Evolutionary conservation across 2,329 filamentous ascomycete genomes (phyloP).

Genomic region (Leptographium lundbergii): DNA sequence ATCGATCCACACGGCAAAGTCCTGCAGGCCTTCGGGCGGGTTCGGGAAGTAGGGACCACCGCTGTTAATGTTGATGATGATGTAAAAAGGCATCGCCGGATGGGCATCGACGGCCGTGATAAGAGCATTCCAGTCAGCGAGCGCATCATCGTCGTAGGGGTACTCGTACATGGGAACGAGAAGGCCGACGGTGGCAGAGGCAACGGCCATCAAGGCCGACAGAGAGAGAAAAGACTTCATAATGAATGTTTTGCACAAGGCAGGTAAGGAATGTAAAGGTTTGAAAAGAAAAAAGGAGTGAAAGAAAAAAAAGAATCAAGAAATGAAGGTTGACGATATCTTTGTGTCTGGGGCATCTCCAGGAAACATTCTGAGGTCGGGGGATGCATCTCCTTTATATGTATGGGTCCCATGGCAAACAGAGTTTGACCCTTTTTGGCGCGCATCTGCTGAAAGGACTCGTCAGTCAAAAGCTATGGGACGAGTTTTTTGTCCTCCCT

Average conservation of each 20-base stretch:
- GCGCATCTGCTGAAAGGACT: not conserved
- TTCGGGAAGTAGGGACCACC: constrained; percentile 6
- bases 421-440: not conserved
- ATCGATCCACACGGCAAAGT: constrained; percentile 8
- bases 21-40: constrained; percentile 7
- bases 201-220: constrained; percentile 11
- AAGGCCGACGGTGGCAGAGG: constrained; percentile 14
- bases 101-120: constrained; percentile 10
- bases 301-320: not conserved
- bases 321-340: not conserved
- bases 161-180: constrained; percentile 14
- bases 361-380: not conserved
- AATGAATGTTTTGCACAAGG: not conserved
- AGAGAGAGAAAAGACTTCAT: constrained; percentile 4
- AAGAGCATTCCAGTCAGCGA: constrained; percentile 10
- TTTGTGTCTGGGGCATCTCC: not conserved
- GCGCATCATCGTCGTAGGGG: constrained; percentile 7
- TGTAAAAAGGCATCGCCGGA: constrained; percentile 10
- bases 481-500: not conserved
- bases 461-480: not conserved
- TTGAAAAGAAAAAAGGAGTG: not conserved
- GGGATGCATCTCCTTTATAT: not conserved
- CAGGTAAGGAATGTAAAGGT: not conserved
- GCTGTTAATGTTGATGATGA: constrained; percentile 11
- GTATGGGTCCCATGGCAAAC: not conserved